A percentile compares a stretch with the other conserved stretches of the same genome.
These are phyloP conservation scores for Vanrija sp. DNA, from an alignment of 1,284 basidiomycete genomes.

Conservation along the genomic window DNA sequence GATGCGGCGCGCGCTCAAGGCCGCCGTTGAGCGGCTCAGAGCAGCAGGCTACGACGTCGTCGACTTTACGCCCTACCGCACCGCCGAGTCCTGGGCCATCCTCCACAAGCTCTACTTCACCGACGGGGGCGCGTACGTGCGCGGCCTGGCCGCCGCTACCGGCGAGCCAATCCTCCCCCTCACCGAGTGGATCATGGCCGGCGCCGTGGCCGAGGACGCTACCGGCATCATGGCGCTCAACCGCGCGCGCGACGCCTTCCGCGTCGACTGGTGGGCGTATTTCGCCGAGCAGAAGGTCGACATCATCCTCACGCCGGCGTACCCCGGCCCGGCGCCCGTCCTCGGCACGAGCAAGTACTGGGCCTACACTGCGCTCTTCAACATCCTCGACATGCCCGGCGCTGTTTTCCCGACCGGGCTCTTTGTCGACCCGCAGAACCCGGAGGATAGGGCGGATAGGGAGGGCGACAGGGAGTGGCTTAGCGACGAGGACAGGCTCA, in stretches of 20 bases:
- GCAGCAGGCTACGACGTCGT: slow-evolving; percentile 25
- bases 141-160: slow-evolving; percentile 8
- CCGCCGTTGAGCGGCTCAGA: slow-evolving; percentile 26
- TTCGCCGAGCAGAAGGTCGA: slow-evolving; percentile 31
- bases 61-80: slow-evolving; percentile 24
- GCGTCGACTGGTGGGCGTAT: slow-evolving; percentile 23
- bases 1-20: slow-evolving; percentile 37
- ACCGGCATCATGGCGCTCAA: slow-evolving; percentile 33
- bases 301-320: slow-evolving; percentile 37
- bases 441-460: neutral
- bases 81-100: slow-evolving; percentile 28
- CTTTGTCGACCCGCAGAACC: slow-evolving; percentile 21
- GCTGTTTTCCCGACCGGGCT: slow-evolving; percentile 62
- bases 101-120: slow-evolving; percentile 31
- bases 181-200: slow-evolving; percentile 27
- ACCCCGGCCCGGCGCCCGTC: slow-evolving; percentile 35
- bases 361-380: slow-evolving; percentile 62
- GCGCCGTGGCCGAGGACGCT: slow-evolving; percentile 15
- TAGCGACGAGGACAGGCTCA: slow-evolving; percentile 51
- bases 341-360: slow-evolving; percentile 39
- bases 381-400: slow-evolving; percentile 64
- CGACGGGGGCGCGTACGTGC: slow-evolving; percentile 35
- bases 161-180: slow-evolving; percentile 35
- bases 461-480: slow-evolving; percentile 50
- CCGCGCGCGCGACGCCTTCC: slow-evolving; percentile 25